phyloP scores from a whole-genome alignment of 306 rosid species.

The Cicer arietinum region DNA sequence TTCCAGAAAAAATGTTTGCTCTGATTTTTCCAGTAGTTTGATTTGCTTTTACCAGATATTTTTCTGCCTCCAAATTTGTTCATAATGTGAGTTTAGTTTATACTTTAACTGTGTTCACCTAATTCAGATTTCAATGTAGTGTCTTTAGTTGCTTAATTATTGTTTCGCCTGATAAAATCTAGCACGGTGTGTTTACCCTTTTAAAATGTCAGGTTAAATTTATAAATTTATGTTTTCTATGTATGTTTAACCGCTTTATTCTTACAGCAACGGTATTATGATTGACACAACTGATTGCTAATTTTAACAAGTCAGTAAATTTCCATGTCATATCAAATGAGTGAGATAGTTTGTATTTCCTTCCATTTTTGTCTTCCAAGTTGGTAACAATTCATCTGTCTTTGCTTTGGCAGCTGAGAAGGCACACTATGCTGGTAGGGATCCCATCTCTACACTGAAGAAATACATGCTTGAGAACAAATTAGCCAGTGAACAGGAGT shows the following conservation, averaged over 20 bases:
- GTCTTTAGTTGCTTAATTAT: conserved; percentile 18
- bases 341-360: no score
- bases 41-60: not conserved
- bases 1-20: conserved; percentile 27
- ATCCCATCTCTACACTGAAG: conserved; percentile 82
- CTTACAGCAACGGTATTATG: conserved; percentile 9
- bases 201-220: not conserved
- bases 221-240: conserved; percentile 6
- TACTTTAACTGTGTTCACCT: not conserved
- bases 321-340: no score
- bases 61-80: not conserved
- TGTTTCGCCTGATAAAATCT: not conserved
- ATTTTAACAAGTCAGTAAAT: conserved; percentile 22
- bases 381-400: conserved; percentile 14
- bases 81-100: conserved; percentile 2
- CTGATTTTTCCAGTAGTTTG: not conserved
- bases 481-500: conserved; percentile 73
- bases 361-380: conserved; percentile 25
- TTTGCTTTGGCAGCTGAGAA: conserved; percentile 82
- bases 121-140: conserved; percentile 11
- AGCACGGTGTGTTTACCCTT: not conserved
- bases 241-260: not conserved
- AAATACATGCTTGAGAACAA: conserved; percentile 73
- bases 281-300: not conserved
- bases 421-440: conserved; percentile 89